Conservation (phyloP, 352 stramenopile species). For the Nothophytophthora sp. region DNA sequence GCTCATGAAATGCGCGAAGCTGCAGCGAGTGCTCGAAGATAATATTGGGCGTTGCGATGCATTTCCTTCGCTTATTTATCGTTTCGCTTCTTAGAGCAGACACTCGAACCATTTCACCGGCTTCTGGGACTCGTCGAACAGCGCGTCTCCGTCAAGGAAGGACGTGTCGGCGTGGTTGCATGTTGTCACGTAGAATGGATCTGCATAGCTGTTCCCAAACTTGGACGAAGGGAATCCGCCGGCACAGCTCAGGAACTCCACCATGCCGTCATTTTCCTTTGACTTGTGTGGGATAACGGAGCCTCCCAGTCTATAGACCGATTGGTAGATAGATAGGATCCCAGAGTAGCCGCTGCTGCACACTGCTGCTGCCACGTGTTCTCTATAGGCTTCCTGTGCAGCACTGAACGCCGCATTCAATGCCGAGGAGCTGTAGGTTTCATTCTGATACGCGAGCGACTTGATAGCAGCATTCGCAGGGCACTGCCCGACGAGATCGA, state of each 20-base stretch:
- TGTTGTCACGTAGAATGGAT: constrained; percentile 32
- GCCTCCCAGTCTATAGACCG: constrained; percentile 1
- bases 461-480: constrained; percentile 7
- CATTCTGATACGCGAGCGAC: constrained; percentile 23
- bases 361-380: constrained; percentile 15
- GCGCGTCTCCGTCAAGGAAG: constrained; percentile 38
- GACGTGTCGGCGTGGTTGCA: constrained; percentile 42
- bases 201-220: constrained; percentile 25
- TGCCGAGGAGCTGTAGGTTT: constrained; percentile 2
- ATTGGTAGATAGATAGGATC: constrained; percentile 16
- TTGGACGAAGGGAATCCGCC: constrained; percentile 10
- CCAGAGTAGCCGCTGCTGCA: constrained; percentile 24
- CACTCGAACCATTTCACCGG: constrained; percentile 51
- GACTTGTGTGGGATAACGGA: constrained; percentile 13
- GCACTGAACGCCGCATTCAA: constrained; percentile 15
- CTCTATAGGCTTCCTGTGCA: constrained; percentile 8
- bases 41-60: no score
- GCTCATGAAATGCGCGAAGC: no score
- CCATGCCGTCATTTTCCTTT: constrained; percentile 10
- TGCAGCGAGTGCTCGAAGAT: no score
- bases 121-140: constrained; percentile 30
- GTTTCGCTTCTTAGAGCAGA: no score
- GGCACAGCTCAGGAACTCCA: constrained; percentile 36
- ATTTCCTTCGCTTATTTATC: no score
- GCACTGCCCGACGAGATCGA: constrained; percentile 17